Base-by-base conservation (phyloP, 768 basidiomycete species). In the Gelatoporia subvermispora region DNA sequence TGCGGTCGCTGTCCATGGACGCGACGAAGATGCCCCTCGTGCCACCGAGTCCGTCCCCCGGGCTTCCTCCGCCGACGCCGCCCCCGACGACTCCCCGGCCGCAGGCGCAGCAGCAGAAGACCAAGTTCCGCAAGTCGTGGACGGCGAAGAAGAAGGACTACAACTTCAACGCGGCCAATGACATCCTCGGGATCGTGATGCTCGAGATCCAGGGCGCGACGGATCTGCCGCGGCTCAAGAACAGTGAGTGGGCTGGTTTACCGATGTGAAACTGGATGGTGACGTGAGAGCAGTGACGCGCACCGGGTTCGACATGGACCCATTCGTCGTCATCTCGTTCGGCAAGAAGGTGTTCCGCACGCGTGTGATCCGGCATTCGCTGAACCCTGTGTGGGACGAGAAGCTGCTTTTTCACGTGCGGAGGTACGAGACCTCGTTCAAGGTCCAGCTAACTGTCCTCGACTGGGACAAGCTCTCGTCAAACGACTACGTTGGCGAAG, bases 321-420 rank as follows among this genome's bases (percentile, higher is more conserved):
- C 94, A 0, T 98, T 97, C 60, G 88, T 91, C 20, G 93, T 99
- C 52, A 79, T 94, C 54, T 92, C 91, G 3, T 99, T 99, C 54
- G 91, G 94, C 24, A 94, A 93, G 72, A 98, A 96, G 65, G 90
- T 97, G 4, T 98, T 98, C 70, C 78, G 94, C 2, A 97, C 94
- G 0, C 84, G 88, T 25, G 82, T 93, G 22, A 83, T 93, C 47
- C 79, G 93, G 3, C 91, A 93, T 65, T 84, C 80, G 49, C 70
- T 84, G 45, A 92, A 89, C 62, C 95, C 96, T 0, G 75, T 76
- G 1, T 98, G 93, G 90, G 89, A 97, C 52, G 93, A 97, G 69
- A 94, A 95, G 65, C 71, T 98, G 3, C 76, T 96, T 10, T 98
- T 97, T 74, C 94, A 96, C 62, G 94, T 98, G 13, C 79, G 92